Base-by-base conservation (phyloP, 257 asterid genomes). In the Misopates orontium region DNA sequence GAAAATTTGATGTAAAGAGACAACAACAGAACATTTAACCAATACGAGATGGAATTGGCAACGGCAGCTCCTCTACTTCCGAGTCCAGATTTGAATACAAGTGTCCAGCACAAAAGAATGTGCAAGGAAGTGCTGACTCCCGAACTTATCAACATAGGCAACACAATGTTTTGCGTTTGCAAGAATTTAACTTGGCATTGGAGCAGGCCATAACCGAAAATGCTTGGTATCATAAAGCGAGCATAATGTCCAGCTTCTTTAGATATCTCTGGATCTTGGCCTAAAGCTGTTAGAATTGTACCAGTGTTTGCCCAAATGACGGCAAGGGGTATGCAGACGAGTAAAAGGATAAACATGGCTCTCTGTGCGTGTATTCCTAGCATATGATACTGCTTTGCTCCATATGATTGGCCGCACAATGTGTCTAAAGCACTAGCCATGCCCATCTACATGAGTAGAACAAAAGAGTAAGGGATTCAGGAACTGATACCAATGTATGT, bases 401-500 rank as follows among this genome's bases (percentile, higher is more conserved):
- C 96, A 59, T 80, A 81, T 1, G 93, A 77, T 61, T 91, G 98
- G 1, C 96, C 98, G 31, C 95, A 91, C 20, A 91, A 70, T 3
- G 98, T 91, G 77, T 91, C 98, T 58, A 91, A 52, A 24, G 96
- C 98, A 77, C 98, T 88, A 10, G 90, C 68, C 98, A 91, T 78
- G 16, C 98, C 98, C 85, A 78, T 79, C 97, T 91, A 62, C 61
- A 32, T 7, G 31, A 53, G 17, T 19, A 60, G 16, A 23, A 62
- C 31, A 47, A 52, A 57, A 4, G 21, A 16, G 13, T 24, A 14
- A 62, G 32, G 3, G 24, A 41, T 12, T 41, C 17, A 55, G 39
- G 63, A 48, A 28, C 42, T 53, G 32, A 51, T 44, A 64, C 21
- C 54, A 45, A 22, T 9, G n/a, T 17, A 56, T 15, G 9, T 56